Base-by-base conservation (phyloP, 495 filamentous ascomycete species). In the Cercophora sp. region DNA sequence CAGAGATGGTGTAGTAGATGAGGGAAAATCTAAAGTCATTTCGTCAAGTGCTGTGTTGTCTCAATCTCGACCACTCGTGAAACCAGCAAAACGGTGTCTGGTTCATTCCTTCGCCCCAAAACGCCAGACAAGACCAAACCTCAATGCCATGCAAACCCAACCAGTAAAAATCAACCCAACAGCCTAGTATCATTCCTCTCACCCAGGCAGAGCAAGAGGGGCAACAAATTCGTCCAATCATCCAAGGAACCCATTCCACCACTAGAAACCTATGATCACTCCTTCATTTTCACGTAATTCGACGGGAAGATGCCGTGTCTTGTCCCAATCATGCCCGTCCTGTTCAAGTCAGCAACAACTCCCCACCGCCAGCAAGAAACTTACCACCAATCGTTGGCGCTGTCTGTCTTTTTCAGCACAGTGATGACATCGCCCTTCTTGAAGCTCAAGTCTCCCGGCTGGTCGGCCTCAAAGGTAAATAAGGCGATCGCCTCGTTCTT, bases 401-500 rank as follows among this genome's bases (percentile, higher is more conserved):
- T 90, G 0, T 98, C 89, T n/a, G 93, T 96, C 65, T 88, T 86
- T 74, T 98, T 97, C 16, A 92, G 69, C 50, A 98, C 93, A n/a
- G 91, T 96, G 57, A 98, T 96, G 43, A 97, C 72, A 27, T 98
- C 93, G 16, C 93, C 93, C 75, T 98, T 97, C 76, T 94, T 95
- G 76, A 97, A 97, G 0, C 84, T 87, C 52, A 98, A 69, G 65
- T 98, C 93, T 19, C 93, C 93, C 0, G 87, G 82, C 62, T 98
- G 91, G 62, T 96, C 91, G 3, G 89, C 84, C 55, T 96, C 91
- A 66, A 97, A 98, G 2, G 87, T 91, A 60, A 86, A 97, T 49
- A 96, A 73, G 1, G 93, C 93, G 39, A 95, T 71, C 0, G 88
- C 94, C 69, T 98, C 88, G 59, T 96, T 88, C 55, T 83, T 80